Percentiles rank a stretch among this genome's conserved stretches.
These are phyloP conservation scores for Eucalyptus caleyi DNA, from an alignment of 345 rosid species.

Conservation along the genomic window DNA sequence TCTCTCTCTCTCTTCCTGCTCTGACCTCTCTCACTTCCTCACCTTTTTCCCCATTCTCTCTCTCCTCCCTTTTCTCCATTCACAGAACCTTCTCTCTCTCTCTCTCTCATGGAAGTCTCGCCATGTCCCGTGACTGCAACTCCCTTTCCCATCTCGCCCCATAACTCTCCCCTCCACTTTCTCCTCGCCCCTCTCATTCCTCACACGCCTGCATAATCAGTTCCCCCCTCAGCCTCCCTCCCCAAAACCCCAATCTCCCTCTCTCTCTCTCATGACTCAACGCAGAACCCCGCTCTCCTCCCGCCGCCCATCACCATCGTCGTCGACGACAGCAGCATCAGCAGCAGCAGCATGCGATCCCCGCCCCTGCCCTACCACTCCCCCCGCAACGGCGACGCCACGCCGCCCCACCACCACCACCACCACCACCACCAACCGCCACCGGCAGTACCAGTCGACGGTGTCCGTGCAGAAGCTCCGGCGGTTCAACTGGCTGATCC, in stretches of 20 bases:
- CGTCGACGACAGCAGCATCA: slow-evolving; percentile 1
- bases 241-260: not conserved
- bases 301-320: not conserved
- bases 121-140: not conserved
- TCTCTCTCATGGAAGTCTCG: not conserved
- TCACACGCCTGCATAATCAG: not conserved
- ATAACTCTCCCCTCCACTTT: not conserved
- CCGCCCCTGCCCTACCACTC: slow-evolving; percentile 19
- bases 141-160: not conserved
- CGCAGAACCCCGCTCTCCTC: slow-evolving; percentile 10
- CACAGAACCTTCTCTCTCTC: not conserved
- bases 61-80: not conserved
- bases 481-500: slow-evolving; percentile 67
- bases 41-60: slow-evolving; percentile 1
- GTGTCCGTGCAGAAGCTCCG: slow-evolving; percentile 65
- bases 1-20: not conserved
- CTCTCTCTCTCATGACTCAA: slow-evolving; percentile 5
- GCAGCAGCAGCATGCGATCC: slow-evolving; percentile 41
- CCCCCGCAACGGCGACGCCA: slow-evolving; percentile 53
- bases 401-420: slow-evolving; percentile 7
- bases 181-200: not conserved
- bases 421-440: not conserved
- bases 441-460: slow-evolving; percentile 55
- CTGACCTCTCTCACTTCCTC: not conserved
- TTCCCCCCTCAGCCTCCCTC: not conserved